Percentiles rank a stretch among this genome's conserved stretches.
Evolutionary conservation across 1,284 basidiomycete species (phyloP).

Genomic region (Tilletia caries): DNA sequence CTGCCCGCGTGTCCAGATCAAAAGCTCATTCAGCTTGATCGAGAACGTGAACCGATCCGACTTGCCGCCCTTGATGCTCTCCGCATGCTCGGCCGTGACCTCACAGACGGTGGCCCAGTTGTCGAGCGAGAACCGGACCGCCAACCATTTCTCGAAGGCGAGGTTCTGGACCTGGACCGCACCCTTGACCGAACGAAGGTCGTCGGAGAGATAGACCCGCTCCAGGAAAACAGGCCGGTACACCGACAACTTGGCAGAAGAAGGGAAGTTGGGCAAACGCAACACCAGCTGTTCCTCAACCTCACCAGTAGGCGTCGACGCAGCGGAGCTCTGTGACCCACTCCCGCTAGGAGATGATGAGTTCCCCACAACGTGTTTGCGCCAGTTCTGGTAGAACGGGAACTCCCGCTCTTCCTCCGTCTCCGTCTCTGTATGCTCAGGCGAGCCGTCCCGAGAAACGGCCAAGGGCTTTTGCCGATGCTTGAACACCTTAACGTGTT

Average conservation of each 20-base stretch:
- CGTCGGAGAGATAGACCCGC: constrained; percentile 63
- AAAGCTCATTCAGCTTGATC: constrained; percentile 59
- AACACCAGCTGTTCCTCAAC: constrained; percentile 53
- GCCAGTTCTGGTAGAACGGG: constrained; percentile 32
- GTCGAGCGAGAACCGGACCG: constrained; percentile 87
- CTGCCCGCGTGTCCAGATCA: constrained; percentile 56
- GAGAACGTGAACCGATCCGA: constrained; percentile 65
- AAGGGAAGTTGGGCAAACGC: constrained; percentile 61
- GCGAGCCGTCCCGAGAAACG: constrained; percentile 84
- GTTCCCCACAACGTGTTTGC: constrained; percentile 31
- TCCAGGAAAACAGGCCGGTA: constrained; percentile 60
- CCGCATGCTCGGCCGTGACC: constrained; percentile 73
- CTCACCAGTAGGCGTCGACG: constrained; percentile 4
- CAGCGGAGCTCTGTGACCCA: too few relatives aligned
- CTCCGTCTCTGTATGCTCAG: constrained; percentile 79
- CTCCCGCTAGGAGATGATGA: constrained; percentile 15
- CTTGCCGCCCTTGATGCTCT: constrained; percentile 60
- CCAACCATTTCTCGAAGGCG: constrained; percentile 81
- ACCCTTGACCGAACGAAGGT: constrained; percentile 66
- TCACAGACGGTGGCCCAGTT: constrained; percentile 94
- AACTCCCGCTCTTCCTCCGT: constrained; percentile 59
- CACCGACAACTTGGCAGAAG: constrained; percentile 53
- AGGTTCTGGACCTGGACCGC: constrained; percentile 77
- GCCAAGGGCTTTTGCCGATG: constrained; percentile 89
- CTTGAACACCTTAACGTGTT: constrained; percentile 83